Evolutionary conservation across 1,284 basidiomycete species (phyloP).

Genomic region (Fomitiporia mediterranea): DNA sequence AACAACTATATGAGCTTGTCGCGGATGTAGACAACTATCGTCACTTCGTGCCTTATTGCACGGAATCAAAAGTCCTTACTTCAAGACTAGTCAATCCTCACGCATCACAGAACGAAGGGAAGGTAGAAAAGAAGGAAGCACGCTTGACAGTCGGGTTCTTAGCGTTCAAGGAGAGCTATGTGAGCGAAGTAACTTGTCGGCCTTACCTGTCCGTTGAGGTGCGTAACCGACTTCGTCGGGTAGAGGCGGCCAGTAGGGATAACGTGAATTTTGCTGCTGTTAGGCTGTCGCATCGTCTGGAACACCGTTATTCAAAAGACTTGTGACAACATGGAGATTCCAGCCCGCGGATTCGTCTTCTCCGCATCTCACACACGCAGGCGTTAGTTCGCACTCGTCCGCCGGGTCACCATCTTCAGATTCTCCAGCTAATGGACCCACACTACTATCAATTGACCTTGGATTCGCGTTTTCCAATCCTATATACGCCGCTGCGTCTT

Average conservation of each 20-base stretch:
- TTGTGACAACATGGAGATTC: slow-evolving; percentile 82
- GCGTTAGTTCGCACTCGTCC: slow-evolving; percentile 19
- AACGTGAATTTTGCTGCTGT: slow-evolving; percentile 10
- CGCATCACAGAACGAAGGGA: slow-evolving; percentile 27
- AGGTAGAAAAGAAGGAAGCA: slow-evolving; percentile 62
- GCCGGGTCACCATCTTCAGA: slow-evolving; percentile 20
- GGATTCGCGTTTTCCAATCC: slow-evolving; percentile 87
- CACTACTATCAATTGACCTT: slow-evolving; percentile 77
- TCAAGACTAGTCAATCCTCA: slow-evolving; percentile 25
- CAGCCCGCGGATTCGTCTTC: slow-evolving; percentile 47
- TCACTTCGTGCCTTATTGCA: slow-evolving; percentile 88
- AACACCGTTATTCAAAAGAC: slow-evolving; percentile 81
- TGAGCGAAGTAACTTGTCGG: slow-evolving; percentile 76
- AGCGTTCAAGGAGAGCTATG: slow-evolving; percentile 82
- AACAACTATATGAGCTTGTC: slow-evolving; percentile 82
- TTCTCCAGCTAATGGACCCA: slow-evolving; percentile 39
- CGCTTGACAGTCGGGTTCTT: slow-evolving; percentile 90
- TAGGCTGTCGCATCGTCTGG: slow-evolving; percentile 76
- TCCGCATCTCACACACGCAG: slow-evolving; percentile 34
- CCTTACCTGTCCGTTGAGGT: slow-evolving; percentile 80
- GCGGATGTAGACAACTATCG: slow-evolving; percentile 86
- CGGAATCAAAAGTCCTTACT: slow-evolving; percentile 63
- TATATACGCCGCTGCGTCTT: slow-evolving; percentile 76
- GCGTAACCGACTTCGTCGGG: slow-evolving; percentile 28
- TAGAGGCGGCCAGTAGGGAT: background rate